These are phyloP conservation scores for Zasmidium citrigriseum DNA, from an alignment of 2,329 filamentous ascomycete genomes.

Conservation along the genomic window DNA sequence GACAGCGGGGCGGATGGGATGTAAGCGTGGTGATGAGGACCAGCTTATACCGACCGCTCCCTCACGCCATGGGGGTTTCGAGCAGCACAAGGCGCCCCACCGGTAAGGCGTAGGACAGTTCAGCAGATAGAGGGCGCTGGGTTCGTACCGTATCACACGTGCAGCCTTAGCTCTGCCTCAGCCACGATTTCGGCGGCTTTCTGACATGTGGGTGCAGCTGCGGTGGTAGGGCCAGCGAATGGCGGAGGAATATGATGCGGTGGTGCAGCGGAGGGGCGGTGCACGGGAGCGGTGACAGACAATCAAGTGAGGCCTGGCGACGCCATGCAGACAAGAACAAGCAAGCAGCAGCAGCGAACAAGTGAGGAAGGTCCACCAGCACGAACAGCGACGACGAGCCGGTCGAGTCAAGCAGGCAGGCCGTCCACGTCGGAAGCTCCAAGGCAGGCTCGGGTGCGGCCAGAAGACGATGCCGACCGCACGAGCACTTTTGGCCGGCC, in stretches of 20 bases:
- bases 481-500: neutral
- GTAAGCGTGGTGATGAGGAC: neutral
- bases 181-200: constrained; percentile 2
- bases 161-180: constrained; percentile 4
- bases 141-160: constrained; percentile 10
- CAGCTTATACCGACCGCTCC: constrained; percentile 10
- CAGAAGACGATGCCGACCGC: neutral
- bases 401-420: neutral
- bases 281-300: neutral
- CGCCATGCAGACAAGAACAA: too few species aligned
- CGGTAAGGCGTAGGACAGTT: constrained; percentile 1
- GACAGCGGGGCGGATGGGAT: neutral
- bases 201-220: neutral
- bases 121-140: constrained; percentile 3
- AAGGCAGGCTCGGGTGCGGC: neutral
- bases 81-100: neutral
- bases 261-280: neutral
- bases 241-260: constrained; percentile 2
- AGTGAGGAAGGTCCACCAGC: neutral
- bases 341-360: neutral
- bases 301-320: too few species aligned
- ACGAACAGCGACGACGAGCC: too few species aligned
- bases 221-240: neutral
- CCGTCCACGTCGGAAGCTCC: neutral
- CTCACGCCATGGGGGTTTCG: neutral